Conservation (phyloP, 306 rosid species). For the Astragalus membranaceus region DNA sequence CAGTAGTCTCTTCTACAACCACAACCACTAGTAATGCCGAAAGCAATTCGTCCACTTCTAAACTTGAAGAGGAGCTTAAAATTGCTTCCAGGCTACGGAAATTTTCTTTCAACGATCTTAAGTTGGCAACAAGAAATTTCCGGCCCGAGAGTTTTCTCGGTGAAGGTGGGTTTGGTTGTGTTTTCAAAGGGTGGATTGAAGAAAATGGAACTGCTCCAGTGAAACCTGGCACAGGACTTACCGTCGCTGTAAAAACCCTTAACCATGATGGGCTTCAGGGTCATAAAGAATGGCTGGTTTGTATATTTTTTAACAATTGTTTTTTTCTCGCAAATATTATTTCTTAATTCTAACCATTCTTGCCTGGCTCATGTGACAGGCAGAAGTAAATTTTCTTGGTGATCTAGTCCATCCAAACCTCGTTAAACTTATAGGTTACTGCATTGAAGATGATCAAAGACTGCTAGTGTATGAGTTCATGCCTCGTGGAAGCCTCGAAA, state of each 20-base stretch:
- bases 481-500: constrained; percentile 98
- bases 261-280: constrained; percentile 99
- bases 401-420: constrained; percentile 85
- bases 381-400: constrained; percentile 91
- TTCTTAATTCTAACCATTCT: neutral
- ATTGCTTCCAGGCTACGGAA: constrained; percentile 85
- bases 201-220: constrained; percentile 98
- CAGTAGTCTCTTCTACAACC: constrained; percentile 63
- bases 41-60: constrained; percentile 85
- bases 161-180: constrained; percentile 99
- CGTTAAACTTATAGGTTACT: constrained; percentile 91
- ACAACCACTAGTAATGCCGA: constrained; percentile 83
- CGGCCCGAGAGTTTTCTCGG: constrained; percentile 99
- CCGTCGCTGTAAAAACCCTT: constrained; percentile 94
- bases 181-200: constrained; percentile 98
- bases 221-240: constrained; percentile 98
- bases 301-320: constrained; percentile 9
- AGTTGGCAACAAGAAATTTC: constrained; percentile 89
- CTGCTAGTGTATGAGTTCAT: constrained; percentile 90
- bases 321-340: neutral
- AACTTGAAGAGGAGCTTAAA: constrained; percentile 90
- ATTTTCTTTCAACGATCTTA: constrained; percentile 82
- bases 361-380: constrained; percentile 48
- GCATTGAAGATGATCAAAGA: constrained; percentile 96
- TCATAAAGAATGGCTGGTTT: constrained; percentile 99